Conservation (phyloP, 1,284 basidiomycete species). For the Hortiboletus rubellus region DNA sequence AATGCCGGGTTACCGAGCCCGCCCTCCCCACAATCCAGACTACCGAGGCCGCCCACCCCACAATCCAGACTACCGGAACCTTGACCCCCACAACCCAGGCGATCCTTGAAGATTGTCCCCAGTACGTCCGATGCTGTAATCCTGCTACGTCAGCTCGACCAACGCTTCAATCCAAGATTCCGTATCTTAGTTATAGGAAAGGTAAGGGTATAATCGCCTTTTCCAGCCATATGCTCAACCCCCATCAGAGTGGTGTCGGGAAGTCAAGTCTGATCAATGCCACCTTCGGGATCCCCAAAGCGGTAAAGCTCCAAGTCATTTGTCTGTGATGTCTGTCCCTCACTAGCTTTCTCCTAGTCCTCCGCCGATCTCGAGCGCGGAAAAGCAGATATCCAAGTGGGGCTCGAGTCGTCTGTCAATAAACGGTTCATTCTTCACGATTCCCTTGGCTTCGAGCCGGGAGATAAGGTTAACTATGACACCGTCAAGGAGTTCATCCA, state of each 20-base stretch:
- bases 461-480: no score
- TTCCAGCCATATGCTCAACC: not conserved
- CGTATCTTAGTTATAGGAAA: conserved; percentile 10
- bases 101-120: conserved; percentile 1
- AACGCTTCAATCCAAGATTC: not conserved
- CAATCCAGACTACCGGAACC: not conserved
- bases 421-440: no score
- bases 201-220: not conserved
- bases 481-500: no score
- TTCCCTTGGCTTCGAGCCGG: no score
- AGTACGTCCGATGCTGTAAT: not conserved
- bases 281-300: not conserved
- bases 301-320: not conserved
- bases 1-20: no score
- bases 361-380: no score
- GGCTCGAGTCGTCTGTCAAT: no score
- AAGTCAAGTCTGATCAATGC: conserved; percentile 4
- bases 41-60: no score
- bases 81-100: not conserved
- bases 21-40: no score
- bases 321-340: not conserved
- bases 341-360: not conserved
- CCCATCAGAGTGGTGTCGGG: not conserved
- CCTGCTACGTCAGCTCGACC: not conserved
- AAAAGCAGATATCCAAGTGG: no score